Base-by-base conservation (phyloP, 768 basidiomycete genomes). In the Serpula lacrymans region DNA sequence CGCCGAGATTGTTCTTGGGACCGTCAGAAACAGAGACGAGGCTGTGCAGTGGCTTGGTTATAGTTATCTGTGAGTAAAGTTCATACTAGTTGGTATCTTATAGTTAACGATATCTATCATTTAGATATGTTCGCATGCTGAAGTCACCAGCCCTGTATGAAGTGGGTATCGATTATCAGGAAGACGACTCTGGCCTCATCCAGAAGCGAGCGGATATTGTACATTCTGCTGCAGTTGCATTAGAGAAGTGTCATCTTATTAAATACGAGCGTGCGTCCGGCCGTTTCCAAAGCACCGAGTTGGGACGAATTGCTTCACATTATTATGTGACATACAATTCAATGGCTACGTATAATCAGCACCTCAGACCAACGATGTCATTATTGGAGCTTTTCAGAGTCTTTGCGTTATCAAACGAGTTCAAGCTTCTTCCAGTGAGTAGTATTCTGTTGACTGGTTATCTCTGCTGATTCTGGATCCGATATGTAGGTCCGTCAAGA, bases 41-140 rank as follows among this genome's bases (percentile, higher is more conserved):
- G 96, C 92, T 5, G 94, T 97, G 2, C 90, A 96, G 56, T 98
- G 94, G 95, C 66, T 96, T 9, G 93, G 93, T 0, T 96, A 94
- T 54, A 94, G 92, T 0, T 97, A 94, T 61, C 59, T 93, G 86
- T 91, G 56, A 53, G 86, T 73, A 12, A n/a, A 20, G 36, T 37
- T 40, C 32, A 22, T 24, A 33, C 13, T 3, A 8, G 23, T 25
- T 17, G 7, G 14, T 42, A 57, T 13, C 46, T 37, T 20, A 40
- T 4, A 27, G 29, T 49, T 35, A 39, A 24, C 32, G 5, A 3
- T n/a, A n/a, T n/a, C n/a, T n/a, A n/a, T n/a, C n/a, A n/a, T 8
- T 13, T 9, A 94, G 93, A 35, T 96, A 95, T 55, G 88, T 96
- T 8, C 91, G 95, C 33, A 93, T 96, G 90, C 77, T 98, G 39